Base-by-base conservation (phyloP, 768 basidiomycete genomes). In the Suillus bovinus region DNA sequence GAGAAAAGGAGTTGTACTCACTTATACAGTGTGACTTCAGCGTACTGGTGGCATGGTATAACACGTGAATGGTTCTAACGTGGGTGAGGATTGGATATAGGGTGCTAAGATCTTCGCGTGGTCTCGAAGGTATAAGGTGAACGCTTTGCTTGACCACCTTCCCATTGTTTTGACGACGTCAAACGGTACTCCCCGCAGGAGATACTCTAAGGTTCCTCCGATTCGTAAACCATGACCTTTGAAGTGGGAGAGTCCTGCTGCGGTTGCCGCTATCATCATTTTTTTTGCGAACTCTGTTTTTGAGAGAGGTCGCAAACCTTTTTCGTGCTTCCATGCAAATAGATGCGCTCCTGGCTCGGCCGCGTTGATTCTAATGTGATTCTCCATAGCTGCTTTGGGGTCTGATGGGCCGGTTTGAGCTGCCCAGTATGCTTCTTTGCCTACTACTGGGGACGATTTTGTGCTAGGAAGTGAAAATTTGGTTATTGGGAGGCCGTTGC, bases 121-220 rank as follows among this genome's bases (percentile, higher is more conserved):
- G 14, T 72, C 66, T 3, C 66, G 58, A 0, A 77, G 69, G 42
- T 76, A 77, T 3, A 69, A n/a, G 0, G 44, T 24, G 58, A 77
- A 77, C 0, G 75, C 63, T 20, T 74, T 70, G 20, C 73, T 69
- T 4, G 64, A 68, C 77, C 77, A 79, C 1, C 71, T 58, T 0
- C 77, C 77, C 42, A 68, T 71, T 4, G 67, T 61, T 4, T 72
- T 71, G 0, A 78, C 73, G 0, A 76, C 64, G 9, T 78, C 70
- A 1, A 77, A 76, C 1, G 69, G 64, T 1, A 72, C 63, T 4
- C 74, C 73, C 0, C 54, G 39, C 0, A 76, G 65, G 0, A 77
- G 64, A 9, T 77, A 61, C 31, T 75, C 61, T 0, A 72, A 71
- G 0, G 72, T 64, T 0, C 73, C 49, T 0, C 75, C 72, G 29